Evolutionary conservation across 495 filamentous ascomycete species (phyloP).

Genomic region (Xylaria cubensis): DNA sequence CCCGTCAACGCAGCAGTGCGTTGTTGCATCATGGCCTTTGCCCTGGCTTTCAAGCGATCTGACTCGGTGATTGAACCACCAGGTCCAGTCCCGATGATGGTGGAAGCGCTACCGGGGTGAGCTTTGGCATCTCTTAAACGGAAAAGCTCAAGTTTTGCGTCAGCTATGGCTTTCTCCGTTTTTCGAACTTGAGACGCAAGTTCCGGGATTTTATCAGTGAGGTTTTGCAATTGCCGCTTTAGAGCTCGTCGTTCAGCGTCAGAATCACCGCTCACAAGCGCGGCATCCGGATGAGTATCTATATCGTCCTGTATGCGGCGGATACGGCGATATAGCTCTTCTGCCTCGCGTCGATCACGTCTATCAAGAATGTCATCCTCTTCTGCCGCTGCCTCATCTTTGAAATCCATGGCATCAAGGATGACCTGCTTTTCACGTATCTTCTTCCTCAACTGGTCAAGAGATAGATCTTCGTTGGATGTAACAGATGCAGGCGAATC

Average conservation of each 20-base stretch:
- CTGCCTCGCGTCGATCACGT: conserved; percentile 87
- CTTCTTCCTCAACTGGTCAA: conserved; percentile 90
- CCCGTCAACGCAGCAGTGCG: conserved; percentile 91
- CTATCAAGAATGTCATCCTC: conserved; percentile 93
- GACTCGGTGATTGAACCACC: conserved; percentile 92
- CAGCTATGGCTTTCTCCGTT: conserved; percentile 89
- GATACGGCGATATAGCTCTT: conserved; percentile 91
- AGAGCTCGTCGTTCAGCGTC: conserved; percentile 85
- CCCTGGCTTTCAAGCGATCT: conserved; percentile 91
- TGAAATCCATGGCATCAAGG: conserved; percentile 97
- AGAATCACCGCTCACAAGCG: conserved; percentile 74
- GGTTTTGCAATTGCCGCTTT: conserved; percentile 84
- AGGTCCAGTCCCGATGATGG: conserved; percentile 91
- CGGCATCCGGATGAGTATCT: conserved; percentile 84
- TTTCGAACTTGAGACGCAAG: conserved; percentile 90
- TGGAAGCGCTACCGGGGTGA: conserved; percentile 79
- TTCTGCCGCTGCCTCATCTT: conserved; percentile 86
- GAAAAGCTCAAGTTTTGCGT: conserved; percentile 93
- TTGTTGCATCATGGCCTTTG: conserved; percentile 98
- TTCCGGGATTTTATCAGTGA: conserved; percentile 89
- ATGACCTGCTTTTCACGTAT: conserved; percentile 94
- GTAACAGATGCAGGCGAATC: conserved; percentile 73
- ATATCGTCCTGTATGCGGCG: conserved; percentile 97
- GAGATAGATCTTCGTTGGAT: conserved; percentile 77
- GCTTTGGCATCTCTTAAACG: conserved; percentile 91